Evolutionary conservation across 2,329 filamentous ascomycete species (phyloP), one percentile per base, ranked within the genome.

Genomic region (Alternaria hordeiaustralica): DNA sequence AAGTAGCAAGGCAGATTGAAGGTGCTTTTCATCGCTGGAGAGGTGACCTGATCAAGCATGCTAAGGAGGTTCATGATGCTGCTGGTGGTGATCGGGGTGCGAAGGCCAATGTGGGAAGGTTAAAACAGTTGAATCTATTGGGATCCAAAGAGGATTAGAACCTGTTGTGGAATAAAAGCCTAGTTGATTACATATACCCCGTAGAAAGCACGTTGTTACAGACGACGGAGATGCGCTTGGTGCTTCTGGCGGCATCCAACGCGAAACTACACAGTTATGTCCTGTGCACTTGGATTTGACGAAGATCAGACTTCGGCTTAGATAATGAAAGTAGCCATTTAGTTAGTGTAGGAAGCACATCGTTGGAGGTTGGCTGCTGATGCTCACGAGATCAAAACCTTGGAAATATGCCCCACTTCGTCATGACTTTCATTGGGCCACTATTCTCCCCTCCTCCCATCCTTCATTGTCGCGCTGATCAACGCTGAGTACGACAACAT

Each of bases 81-180:
- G 50, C 61, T 28, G 75, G 74, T 9, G 74, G 71, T 9, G 58
- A 64, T 58, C 51, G 21, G 4, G 60, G 62, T 11, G 69, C 65
- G 2, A 71, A 68, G 41, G 77, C 73, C n/a, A 70, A 71, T 58
- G 54, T 79, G 1, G 68, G 61, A 23, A 74, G 64, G 13, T 69
- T 79, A 70, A 78, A 74, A 66, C 72, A 67, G 51, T 47, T 79
- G 36, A 70, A 74, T 0, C 43, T 79, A 54, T 55, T 75, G 54
- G 65, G 15, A 10, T 2, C 25, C 33, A 18, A n/a, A 13, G 33
- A 12, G 5, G 23, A 45, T 26, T 30, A 30, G 20, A 20, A 7
- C 1, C 18, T 43, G 20, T 36, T 53, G 28, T 36, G 36, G 28
- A 23, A 15, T 41, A 20, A 23, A 41, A 53, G 49, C 3, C 28